Conservation (phyloP, 768 basidiomycete species). For the Phanerodontia chrysosporium region DNA sequence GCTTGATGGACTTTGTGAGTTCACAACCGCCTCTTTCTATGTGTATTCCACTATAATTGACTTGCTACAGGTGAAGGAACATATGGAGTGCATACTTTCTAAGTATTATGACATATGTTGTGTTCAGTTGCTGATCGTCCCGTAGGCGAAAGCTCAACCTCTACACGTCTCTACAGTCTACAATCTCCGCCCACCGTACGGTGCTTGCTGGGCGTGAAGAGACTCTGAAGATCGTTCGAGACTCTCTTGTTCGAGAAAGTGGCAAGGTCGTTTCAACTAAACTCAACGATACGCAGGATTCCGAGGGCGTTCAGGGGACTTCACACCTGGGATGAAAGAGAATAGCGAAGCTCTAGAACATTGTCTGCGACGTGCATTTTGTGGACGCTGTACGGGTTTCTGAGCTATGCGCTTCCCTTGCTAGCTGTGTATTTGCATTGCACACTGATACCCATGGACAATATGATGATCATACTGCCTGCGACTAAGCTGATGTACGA, state of each 20-base stretch:
- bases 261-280: slow-evolving; percentile 9
- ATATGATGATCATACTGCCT: too few relatives aligned
- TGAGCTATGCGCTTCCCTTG: too few relatives aligned
- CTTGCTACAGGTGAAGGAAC: slow-evolving; percentile 35
- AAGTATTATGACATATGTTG: slow-evolving; percentile 45
- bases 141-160: slow-evolving; percentile 43
- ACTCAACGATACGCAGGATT: background rate
- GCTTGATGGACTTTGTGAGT: slow-evolving; percentile 49
- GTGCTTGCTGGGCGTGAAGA: slow-evolving; percentile 38
- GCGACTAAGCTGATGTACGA: too few relatives aligned
- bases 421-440: too few relatives aligned
- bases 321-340: background rate
- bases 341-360: too few relatives aligned
- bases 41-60: background rate
- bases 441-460: too few relatives aligned
- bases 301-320: background rate
- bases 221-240: slow-evolving; percentile 28
- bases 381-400: too few relatives aligned
- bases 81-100: slow-evolving; percentile 39
- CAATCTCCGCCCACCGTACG: slow-evolving; percentile 37
- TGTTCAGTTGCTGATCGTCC: slow-evolving; percentile 27
- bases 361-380: too few relatives aligned
- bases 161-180: slow-evolving; percentile 39
- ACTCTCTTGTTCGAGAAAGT: slow-evolving; percentile 10
- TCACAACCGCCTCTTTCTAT: background rate